Evolutionary conservation across 768 basidiomycete genomes (phyloP).

Genomic region (Phlegmacium glaucopus): DNA sequence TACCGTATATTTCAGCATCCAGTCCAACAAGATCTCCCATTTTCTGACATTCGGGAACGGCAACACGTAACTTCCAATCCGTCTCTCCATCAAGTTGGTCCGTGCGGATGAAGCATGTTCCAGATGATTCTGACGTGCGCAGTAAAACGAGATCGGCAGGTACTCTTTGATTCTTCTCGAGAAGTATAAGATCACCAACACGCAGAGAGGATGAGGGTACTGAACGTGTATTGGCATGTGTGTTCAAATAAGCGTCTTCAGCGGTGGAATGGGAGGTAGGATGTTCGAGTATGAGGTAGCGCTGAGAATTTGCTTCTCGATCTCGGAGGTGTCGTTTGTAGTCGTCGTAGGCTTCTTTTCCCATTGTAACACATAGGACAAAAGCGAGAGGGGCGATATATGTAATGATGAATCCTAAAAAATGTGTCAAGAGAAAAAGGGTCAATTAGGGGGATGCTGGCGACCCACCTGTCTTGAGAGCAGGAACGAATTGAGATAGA

Average conservation of each 20-base stretch:
- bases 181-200: constrained; percentile 85
- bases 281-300: constrained; percentile 79
- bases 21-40: constrained; percentile 53
- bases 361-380: constrained; percentile 93
- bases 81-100: constrained; percentile 99
- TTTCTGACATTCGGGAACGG: constrained; percentile 81
- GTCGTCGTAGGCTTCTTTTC: constrained; percentile 98
- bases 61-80: constrained; percentile 96
- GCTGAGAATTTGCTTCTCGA: constrained; percentile 91
- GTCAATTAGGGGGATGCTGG: background rate
- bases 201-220: constrained; percentile 85
- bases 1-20: constrained; percentile 90
- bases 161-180: constrained; percentile 97
- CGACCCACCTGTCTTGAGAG: constrained; percentile 84
- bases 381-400: constrained; percentile 97
- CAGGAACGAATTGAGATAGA: constrained; percentile 92
- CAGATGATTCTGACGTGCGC: constrained; percentile 82
- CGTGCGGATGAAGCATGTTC: constrained; percentile 96
- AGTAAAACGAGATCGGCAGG: constrained; percentile 92
- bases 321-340: constrained; percentile 93
- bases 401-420: constrained; percentile 85
- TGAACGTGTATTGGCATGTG: constrained; percentile 58
- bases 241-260: constrained; percentile 41
- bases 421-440: background rate
- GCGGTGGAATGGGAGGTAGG: constrained; percentile 31